A percentile compares a stretch with the other conserved stretches of the same genome.
Evolutionary conservation across 805 yeast genomes (phyloP).

Genomic region (Hanseniaspora nectarophila): DNA sequence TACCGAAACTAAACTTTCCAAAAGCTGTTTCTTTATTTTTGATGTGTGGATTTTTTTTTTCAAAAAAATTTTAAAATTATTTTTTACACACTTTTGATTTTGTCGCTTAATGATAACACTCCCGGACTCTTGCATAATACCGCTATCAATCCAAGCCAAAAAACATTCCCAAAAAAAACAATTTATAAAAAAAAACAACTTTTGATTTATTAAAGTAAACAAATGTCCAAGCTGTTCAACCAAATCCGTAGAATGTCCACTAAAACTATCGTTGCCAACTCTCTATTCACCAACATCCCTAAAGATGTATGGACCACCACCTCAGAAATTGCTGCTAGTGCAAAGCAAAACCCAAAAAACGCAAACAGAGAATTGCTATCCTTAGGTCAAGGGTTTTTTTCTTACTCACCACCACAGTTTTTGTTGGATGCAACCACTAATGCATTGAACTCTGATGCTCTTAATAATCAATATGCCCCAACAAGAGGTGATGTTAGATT

Average conservation of each 20-base stretch:
- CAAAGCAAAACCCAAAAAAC: conserved; percentile 39
- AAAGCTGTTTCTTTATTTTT: too few species aligned
- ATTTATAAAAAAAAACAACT: background rate
- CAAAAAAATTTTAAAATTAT: too few species aligned
- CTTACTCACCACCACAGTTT: conserved; percentile 91
- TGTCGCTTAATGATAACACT: background rate
- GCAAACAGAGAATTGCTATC: conserved; percentile 71
- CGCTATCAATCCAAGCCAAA: too few species aligned
- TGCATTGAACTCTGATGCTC: conserved; percentile 54
- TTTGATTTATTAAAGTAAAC: too few species aligned
- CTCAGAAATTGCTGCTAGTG: conserved; percentile 87
- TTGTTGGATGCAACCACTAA: conserved; percentile 70
- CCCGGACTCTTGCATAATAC: too few species aligned
- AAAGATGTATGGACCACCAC: conserved; percentile 93
- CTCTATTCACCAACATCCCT: conserved; percentile 54
- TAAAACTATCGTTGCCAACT: conserved; percentile 17
- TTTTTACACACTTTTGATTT: too few species aligned
- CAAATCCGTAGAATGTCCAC: background rate
- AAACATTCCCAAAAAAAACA: background rate
- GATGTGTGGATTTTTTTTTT: too few species aligned
- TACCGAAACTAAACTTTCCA: too few species aligned
- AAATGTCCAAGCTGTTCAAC: background rate
- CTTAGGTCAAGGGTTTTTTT: conserved; percentile 94
- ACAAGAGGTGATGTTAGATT: conserved; percentile 77
- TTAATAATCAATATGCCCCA: conserved; percentile 84